Conservation (phyloP, 2,329 filamentous ascomycete genomes). For the Colletotrichum camelliae region DNA sequence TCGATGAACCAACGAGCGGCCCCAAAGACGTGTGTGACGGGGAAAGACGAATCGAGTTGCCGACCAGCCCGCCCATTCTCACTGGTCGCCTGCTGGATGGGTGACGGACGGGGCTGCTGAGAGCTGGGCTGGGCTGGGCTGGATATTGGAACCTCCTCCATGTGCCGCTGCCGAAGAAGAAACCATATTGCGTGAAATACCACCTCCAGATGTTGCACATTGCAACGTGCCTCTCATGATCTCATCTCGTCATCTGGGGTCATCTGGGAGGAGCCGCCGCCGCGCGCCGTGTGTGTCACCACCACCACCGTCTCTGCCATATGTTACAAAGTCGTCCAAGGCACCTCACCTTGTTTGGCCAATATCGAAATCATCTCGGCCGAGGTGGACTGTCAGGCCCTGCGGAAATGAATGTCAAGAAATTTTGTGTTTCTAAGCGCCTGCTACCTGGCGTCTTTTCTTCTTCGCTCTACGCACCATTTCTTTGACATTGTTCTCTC, state of each 20-base stretch:
- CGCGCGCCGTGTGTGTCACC: background rate
- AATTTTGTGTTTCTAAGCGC: background rate
- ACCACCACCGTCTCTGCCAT: background rate
- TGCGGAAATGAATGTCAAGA: background rate
- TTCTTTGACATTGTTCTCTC: background rate
- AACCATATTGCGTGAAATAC: background rate
- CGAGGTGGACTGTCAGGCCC: background rate
- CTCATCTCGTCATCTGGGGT: background rate
- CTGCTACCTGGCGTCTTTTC: background rate
- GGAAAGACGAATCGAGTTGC: background rate
- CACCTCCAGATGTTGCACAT: background rate
- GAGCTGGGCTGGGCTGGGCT: background rate
- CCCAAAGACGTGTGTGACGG: background rate
- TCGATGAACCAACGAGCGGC: background rate
- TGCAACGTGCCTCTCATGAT: background rate
- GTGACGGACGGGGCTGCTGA: background rate
- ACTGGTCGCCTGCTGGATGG: background rate
- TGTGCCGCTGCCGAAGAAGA: constrained; percentile 1
- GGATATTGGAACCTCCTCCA: background rate
- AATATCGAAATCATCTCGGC: background rate
- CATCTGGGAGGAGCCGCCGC: background rate
- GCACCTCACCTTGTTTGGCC: background rate
- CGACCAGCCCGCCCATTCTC: background rate
- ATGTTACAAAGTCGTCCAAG: background rate
- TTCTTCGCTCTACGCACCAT: background rate